Conservation (phyloP, 805 yeast genomes). For the Naumovozyma castellii region DNA sequence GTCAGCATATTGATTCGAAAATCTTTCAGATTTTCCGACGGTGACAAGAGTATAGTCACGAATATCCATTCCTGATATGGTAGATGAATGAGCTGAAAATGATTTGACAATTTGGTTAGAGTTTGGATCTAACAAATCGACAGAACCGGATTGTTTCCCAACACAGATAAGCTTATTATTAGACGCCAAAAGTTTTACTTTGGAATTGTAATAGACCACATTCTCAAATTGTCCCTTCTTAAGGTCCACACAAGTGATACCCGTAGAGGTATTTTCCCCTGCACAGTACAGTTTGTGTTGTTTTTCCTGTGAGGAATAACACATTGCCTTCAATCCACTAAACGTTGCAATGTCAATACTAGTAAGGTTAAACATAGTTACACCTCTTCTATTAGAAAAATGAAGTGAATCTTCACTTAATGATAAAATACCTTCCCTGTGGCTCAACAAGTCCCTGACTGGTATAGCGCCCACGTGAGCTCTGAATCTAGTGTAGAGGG, state of each 20-base stretch:
- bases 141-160: slow-evolving; percentile 49
- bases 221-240: slow-evolving; percentile 31
- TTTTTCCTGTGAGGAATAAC: slow-evolving; percentile 31
- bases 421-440: slow-evolving; percentile 50
- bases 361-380: slow-evolving; percentile 31
- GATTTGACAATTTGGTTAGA: slow-evolving; percentile 40
- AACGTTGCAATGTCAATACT: slow-evolving; percentile 27
- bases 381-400: slow-evolving; percentile 50
- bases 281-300: slow-evolving; percentile 40
- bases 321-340: slow-evolving; percentile 33
- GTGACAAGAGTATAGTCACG: slow-evolving; percentile 62
- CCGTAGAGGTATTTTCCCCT: slow-evolving; percentile 28
- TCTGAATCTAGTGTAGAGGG: slow-evolving; percentile 48
- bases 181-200: slow-evolving; percentile 40
- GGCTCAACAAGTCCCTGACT: slow-evolving; percentile 44
- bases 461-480: slow-evolving; percentile 40
- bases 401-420: slow-evolving; percentile 44
- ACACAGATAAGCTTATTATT: slow-evolving; percentile 46
- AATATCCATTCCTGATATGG: slow-evolving; percentile 55
- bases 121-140: slow-evolving; percentile 56
- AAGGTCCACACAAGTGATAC: slow-evolving; percentile 37
- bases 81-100: slow-evolving; percentile 51
- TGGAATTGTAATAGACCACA: slow-evolving; percentile 35
- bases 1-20: slow-evolving; percentile 52
- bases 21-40: slow-evolving; percentile 68